phyloP scores from a whole-genome alignment of 192 early-diverging fungal species.

The Podila epigama region DNA sequence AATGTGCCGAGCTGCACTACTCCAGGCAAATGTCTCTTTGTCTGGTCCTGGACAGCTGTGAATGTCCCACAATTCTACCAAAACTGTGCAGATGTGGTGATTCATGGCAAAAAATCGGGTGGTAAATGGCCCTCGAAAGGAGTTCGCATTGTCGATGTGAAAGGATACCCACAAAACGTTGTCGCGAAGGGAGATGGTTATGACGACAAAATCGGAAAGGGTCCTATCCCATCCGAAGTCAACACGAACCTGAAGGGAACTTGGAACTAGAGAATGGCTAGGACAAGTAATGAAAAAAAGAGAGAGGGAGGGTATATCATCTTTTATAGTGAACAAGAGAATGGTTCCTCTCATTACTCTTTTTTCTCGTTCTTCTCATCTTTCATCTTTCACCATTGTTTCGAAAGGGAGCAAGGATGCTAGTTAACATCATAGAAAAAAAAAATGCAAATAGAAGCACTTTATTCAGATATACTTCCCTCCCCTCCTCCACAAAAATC shows the following conservation, averaged over 20 bases:
- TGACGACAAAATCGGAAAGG: constrained; percentile 18
- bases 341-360: not conserved
- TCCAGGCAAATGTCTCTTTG: constrained; percentile 42
- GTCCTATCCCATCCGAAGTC: not conserved
- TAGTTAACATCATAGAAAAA: no score
- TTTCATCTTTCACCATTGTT: not conserved
- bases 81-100: constrained; percentile 75
- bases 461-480: no score
- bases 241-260: not conserved
- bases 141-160: constrained; percentile 20
- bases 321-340: no score
- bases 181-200: constrained; percentile 10
- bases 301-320: no score
- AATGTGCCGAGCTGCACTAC: constrained; percentile 32
- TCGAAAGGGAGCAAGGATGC: no score
- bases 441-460: no score
- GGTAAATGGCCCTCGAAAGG: constrained; percentile 19
- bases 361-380: no score
- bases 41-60: constrained; percentile 67
- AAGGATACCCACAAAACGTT: not conserved
- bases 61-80: constrained; percentile 79
- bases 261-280: constrained; percentile 10
- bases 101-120: constrained; percentile 40
- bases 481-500: no score
- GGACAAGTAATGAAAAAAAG: not conserved